Evolutionary conservation across 345 rosid species (phyloP), one percentile per base, ranked within the genome.

Genomic region (Citrus reticulata): DNA sequence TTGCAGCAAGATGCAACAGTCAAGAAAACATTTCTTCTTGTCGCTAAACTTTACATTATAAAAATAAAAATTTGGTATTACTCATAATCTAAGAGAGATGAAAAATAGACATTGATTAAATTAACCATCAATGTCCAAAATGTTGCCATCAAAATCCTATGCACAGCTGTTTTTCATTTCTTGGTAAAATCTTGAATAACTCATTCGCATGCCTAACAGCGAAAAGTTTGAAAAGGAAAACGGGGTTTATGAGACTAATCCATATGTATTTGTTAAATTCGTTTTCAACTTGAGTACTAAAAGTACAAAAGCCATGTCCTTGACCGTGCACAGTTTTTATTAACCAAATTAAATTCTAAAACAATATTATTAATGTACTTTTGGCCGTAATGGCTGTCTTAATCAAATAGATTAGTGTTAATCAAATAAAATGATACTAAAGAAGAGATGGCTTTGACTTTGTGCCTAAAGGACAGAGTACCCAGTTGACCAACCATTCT

Each of bases 281-380:
- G 7, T 17, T 60, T 58, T 25, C 1, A 39, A 77, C 29, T 10
- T 39, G n/a, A 70, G 13, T n/a, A 34, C 24, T 39, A 30, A 27
- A 70, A 64, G 79, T 65, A 51, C 71, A 70, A 74, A 30, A 74
- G 16, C 39, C 34, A 57, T 74, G 74, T 70, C 62, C 60, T 74
- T 70, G 63, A 27, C 2, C 20, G 14, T 35, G 32, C 49, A 37
- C 13, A 32, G 27, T 46, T 4, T 37, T 30, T 49, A 25, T 61
- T 63, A 51, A 37, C 40, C 25, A 37, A 73, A 61, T 24, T 57
- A 59, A 63, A 30, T 61, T 61, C 73, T 1, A 68, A 24, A 63
- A 29, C 34, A 10, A 42, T 10, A 42, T 42, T 46, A 63, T 16
- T 2, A 13, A 64, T 29, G 57, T 27, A 40, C 35, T 65, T 57